Evolutionary conservation across 768 basidiomycete genomes (phyloP), one percentile per base, ranked within the genome.

Genomic region (Cubamyces sp.): DNA sequence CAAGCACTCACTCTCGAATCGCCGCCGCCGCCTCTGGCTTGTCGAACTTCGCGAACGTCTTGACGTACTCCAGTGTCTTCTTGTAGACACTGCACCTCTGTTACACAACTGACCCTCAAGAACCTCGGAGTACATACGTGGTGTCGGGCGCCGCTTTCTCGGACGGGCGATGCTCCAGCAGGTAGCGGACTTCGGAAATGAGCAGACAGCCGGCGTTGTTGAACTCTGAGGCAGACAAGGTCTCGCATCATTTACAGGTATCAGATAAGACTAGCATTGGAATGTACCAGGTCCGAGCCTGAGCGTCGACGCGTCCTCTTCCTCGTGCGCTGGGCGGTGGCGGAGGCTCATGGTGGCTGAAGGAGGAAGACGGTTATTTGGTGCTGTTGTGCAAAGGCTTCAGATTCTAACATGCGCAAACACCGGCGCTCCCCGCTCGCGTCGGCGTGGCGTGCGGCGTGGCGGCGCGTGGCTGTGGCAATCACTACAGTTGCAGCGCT

Each of bases 41-140:
- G 68, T 87, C 91, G 77, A 95, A 96, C 76, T 94, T 92, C 14
- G 92, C 84, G 72, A 96, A 96, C 8, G 88, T 91, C 74, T 91
- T 90, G 65, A 96, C 94, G 70, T 96, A 96, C 68, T 94, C 92
- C 43, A 92, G 78, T 0, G 94, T 94, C 74, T 96, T 96, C 75
- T 94, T 94, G 75, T 93, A 96, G 14, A 96, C 93, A 28, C 93
- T 96, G 66, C 6, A 15, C 0, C 9, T 9, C 8, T 3, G 23
- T 63, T 18, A 48, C 9, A 49, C 1, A 28, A 14, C 14, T 15
- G 21, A 12, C 6, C n/a, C 19, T 25, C 21, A 1, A 19, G 19
- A 39, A 23, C 28, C 19, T 52, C 15, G 23, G 3, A 14, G 3
- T 21, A 78, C 88, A 62, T 71, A 94, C 94, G 87, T 84, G 59